These are phyloP conservation scores for Lentinula sp. DNA, from an alignment of 768 basidiomycete species.

Conservation along the genomic window DNA sequence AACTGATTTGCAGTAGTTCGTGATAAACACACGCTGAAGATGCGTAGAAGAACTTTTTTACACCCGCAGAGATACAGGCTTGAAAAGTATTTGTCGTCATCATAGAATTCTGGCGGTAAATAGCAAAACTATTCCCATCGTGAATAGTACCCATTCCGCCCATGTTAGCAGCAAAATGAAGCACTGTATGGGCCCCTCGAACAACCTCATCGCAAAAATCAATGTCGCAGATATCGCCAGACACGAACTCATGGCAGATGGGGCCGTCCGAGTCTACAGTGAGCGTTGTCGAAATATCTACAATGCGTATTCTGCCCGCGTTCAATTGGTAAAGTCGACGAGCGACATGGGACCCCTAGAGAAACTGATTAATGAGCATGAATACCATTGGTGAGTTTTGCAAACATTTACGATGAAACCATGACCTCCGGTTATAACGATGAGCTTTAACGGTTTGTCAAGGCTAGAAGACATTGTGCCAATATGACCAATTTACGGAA, in stretches of 20 bases:
- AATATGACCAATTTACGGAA: too few species aligned
- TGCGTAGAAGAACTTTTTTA: conserved; percentile 44
- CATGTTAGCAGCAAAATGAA: conserved; percentile 60
- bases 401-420: conserved; percentile 44
- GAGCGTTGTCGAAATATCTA: conserved; percentile 28
- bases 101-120: conserved; percentile 42
- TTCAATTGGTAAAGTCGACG: conserved; percentile 26
- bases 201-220: conserved; percentile 30
- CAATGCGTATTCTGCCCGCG: conserved; percentile 32
- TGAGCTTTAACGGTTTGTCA: neutral
- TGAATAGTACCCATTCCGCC: conserved; percentile 65
- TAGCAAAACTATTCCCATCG: conserved; percentile 36
- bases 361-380: neutral
- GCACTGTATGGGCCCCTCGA: conserved; percentile 33
- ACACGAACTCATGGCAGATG: conserved; percentile 24
- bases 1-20: conserved; percentile 28
- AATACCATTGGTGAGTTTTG: neutral
- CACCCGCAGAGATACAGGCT: conserved; percentile 30
- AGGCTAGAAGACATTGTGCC: neutral
- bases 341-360: conserved; percentile 48
- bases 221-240: conserved; percentile 42
- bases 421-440: conserved; percentile 44
- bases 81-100: conserved; percentile 45
- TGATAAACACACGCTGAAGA: conserved; percentile 61
- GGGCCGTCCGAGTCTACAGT: conserved; percentile 15